A percentile compares a stretch with the other conserved stretches of the same genome.
phyloP scores from a whole-genome alignment of 768 basidiomycete genomes.

The Termitomyces heimii region DNA sequence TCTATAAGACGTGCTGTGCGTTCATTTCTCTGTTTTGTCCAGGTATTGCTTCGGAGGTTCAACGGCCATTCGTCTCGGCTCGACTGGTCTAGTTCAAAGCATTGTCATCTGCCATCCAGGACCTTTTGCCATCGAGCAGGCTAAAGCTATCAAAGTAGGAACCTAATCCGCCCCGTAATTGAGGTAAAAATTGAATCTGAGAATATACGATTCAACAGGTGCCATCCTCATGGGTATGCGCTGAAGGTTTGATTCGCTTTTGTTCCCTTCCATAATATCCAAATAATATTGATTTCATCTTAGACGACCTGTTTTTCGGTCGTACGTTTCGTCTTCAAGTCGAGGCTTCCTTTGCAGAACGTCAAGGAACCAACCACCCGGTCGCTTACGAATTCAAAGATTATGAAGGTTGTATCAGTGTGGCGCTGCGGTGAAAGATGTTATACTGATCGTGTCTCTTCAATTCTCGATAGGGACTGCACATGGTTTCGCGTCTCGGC shows the following conservation, averaged over 20 bases:
- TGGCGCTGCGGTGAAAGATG: too few species aligned
- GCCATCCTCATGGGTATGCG: conserved; percentile 19
- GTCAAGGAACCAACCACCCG: conserved; percentile 14
- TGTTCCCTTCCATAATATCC: not conserved
- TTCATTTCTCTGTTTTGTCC: not conserved
- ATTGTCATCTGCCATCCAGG: conserved; percentile 19
- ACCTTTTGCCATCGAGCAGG: conserved; percentile 10
- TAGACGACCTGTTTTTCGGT: conserved; percentile 18
- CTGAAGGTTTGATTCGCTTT: conserved; percentile 12
- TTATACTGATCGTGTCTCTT: not conserved
- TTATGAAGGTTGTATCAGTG: conserved; percentile 14
- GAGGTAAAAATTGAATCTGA: not conserved
- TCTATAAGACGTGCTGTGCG: not conserved
- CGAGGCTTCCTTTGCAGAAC: conserved; percentile 17
- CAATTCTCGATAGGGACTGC: conserved; percentile 14
- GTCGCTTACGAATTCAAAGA: conserved; percentile 20
- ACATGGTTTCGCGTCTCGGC: conserved; percentile 21
- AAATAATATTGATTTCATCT: not conserved
- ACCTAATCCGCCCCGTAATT: not conserved
- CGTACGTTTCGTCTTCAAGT: conserved; percentile 8
- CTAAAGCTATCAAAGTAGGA: conserved; percentile 16
- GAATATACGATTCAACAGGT: conserved; percentile 9
- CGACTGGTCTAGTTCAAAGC: conserved; percentile 15
- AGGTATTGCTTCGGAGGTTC: conserved; percentile 20
- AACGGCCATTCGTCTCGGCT: conserved; percentile 12